phyloP scores from a whole-genome alignment of 192 early-diverging fungal genomes.

The Mortierella alpina region DNA sequence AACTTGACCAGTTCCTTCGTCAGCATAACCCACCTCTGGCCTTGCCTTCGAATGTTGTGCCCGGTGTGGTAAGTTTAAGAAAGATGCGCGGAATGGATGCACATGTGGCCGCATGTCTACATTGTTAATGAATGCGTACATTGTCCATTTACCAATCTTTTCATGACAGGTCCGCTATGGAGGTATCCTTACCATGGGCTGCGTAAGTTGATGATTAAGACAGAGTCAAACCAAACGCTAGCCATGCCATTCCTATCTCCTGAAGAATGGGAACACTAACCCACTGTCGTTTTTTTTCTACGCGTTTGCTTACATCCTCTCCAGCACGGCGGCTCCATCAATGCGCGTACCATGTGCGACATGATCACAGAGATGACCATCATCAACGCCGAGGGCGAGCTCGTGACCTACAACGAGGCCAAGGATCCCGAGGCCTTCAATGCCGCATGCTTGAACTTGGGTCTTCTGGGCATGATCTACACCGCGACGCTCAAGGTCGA shows the following conservation, averaged over 20 bases:
- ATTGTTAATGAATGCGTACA: not conserved
- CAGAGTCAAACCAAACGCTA: not conserved
- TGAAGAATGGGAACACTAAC: not conserved
- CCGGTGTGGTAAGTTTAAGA: conserved; percentile 9
- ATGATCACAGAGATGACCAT: conserved; percentile 37
- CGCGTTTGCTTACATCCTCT: not conserved
- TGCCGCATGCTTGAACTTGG: conserved; percentile 45
- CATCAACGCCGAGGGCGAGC: conserved; percentile 26
- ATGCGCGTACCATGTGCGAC: conserved; percentile 25
- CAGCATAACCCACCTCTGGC: conserved; percentile 45
- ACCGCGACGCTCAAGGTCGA: conserved; percentile 47
- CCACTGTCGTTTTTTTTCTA: not conserved
- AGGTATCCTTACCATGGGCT: conserved; percentile 39
- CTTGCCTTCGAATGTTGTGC: conserved; percentile 32
- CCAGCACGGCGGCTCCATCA: conserved; percentile 25
- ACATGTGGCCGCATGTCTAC: not conserved
- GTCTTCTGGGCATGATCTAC: conserved; percentile 56
- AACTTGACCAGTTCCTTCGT: conserved; percentile 34
- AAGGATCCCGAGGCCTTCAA: conserved; percentile 32
- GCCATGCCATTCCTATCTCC: not conserved
- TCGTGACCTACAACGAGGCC: conserved; percentile 36
- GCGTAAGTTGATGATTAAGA: conserved; percentile 11
- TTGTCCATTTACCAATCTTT: not conserved
- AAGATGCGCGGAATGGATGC: not conserved
- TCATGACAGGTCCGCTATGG: conserved; percentile 35